Evolutionary conservation across 768 basidiomycete species (phyloP).

Genomic region (Xanthoconium stramineum): DNA sequence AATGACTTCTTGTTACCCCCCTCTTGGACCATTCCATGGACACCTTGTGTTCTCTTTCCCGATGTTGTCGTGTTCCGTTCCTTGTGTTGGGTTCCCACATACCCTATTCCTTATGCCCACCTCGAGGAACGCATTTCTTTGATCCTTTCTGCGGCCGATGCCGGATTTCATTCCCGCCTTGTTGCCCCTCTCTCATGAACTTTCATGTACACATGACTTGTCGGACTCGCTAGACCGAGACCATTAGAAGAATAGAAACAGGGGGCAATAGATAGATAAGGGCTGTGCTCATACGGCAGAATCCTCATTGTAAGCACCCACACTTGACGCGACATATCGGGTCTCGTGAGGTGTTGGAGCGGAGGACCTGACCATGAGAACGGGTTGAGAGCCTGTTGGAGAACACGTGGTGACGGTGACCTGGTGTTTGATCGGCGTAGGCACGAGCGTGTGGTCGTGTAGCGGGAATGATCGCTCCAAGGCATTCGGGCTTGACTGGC

Average conservation of each 20-base stretch:
- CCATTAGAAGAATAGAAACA: background rate
- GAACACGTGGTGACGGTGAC: background rate
- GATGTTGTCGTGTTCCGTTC: background rate
- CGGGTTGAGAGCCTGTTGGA: background rate
- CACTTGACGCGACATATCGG: background rate
- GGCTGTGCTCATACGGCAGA: background rate
- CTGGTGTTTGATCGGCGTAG: background rate
- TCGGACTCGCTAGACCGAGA: background rate
- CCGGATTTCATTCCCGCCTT: conserved; percentile 20
- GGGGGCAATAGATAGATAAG: background rate
- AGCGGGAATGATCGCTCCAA: background rate
- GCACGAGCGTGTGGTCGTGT: background rate
- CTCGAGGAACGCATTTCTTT: background rate
- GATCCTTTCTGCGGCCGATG: background rate
- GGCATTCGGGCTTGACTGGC: background rate
- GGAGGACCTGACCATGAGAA: background rate
- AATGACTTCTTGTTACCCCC: background rate
- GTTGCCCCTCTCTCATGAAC: background rate
- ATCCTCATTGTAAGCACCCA: background rate
- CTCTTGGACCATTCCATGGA: conserved; percentile 13
- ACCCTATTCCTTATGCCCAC: background rate
- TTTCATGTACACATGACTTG: background rate
- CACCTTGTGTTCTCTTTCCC: background rate
- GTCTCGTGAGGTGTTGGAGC: background rate
- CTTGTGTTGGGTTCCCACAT: background rate